Base-by-base conservation (phyloP, 2,329 filamentous ascomycete genomes). In the Alternaria triticina region DNA sequence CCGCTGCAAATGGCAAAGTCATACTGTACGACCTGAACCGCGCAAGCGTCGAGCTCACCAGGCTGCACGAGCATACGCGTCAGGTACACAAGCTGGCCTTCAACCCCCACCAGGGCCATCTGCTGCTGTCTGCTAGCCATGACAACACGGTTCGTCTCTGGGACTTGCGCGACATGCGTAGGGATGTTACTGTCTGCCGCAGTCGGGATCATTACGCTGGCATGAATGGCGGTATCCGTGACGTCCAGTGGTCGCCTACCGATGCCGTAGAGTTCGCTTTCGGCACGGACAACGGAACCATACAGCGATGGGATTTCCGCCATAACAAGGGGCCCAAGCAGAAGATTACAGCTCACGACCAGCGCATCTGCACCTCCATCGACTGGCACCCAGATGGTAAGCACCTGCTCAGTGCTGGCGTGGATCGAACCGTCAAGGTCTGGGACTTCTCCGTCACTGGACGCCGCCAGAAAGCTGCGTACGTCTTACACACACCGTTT, bases 311-410 rank as follows among this genome's bases (percentile, higher is more conserved):
- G 88, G 88, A 90, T 74, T 85, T 85, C 63, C 85, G 87, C 60
- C 85, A 87, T 66, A 80, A 83, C 56, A 86, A 83, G 68, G 82
- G 83, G 25, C 85, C 88, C 8, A 83, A 88, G 70, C 79, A 90
- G 69, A 86, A 86, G 67, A 87, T 90, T 59, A 85, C 86, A 33
- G 88, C 88, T 46, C 88, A 90, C 73, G 85, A 87, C 67, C 73
- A 77, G 65, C 85, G 84, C 65, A 83, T 83, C 5, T 90, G 88
- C 78, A 88, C 85, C 64, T 83, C 87, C 6, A 84, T 90, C 36
- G 88, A 90, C 74, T 90, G 88, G 88, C 88, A 90, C 72, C 88
- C 88, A 1, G 88, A 90, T 69, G 88, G 88, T 7, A 89, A 86
- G 71, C 87, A 90, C 74, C 80, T 90, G 10, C 83, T 87, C 57